Evolutionary conservation across 2,329 filamentous ascomycete species (phyloP), one percentile per base, ranked within the genome.

Genomic region (Verticillium klebahnii): DNA sequence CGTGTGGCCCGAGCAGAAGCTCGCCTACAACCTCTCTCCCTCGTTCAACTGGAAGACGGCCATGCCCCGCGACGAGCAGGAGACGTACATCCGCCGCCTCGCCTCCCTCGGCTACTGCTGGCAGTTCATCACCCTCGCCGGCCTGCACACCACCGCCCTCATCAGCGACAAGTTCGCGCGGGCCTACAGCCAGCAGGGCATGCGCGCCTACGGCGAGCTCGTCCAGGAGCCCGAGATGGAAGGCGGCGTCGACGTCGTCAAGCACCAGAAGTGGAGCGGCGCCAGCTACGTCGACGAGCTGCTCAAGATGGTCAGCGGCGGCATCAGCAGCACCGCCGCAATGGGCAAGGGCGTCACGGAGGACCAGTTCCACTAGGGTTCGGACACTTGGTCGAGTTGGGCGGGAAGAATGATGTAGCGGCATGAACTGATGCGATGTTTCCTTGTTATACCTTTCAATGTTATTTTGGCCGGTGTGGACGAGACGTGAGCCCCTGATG

Each of bases 11-110:
- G 91, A 99, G 80, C 92, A 97, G 78, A 99, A 99, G 75, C 90
- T 99, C 63, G 90, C 95, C 5, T 99, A 99, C 83, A 99, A 99
- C 83, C 89, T 99, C 67, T 97, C 93, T 0, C 95, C 95, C 34
- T 97, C 93, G 3, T 99, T 99, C 89, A 99, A 99, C 87, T 99
- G 95, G 95, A 98, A 98, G 83, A 85, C 93, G 62, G 95, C 94
- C 70, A 97, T 97, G 93, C 85, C 92, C 55, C 87, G 90, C 67
- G 83, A 85, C 60, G 94, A 98, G 75, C 95, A 99, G 80, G 92
- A 97, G 81, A 99, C 95, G 23, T 99, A 98, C 81, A 99, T 99
- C 81, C 82, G 88, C 66, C 91, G 95, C 52, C 90, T 99, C 50
- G 93, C 89, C 64, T 72, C 81, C 65, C 86, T 99, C 57, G 95